Base-by-base conservation (phyloP, 2,329 filamentous ascomycete genomes). In the Sporothrix brasiliensis region DNA sequence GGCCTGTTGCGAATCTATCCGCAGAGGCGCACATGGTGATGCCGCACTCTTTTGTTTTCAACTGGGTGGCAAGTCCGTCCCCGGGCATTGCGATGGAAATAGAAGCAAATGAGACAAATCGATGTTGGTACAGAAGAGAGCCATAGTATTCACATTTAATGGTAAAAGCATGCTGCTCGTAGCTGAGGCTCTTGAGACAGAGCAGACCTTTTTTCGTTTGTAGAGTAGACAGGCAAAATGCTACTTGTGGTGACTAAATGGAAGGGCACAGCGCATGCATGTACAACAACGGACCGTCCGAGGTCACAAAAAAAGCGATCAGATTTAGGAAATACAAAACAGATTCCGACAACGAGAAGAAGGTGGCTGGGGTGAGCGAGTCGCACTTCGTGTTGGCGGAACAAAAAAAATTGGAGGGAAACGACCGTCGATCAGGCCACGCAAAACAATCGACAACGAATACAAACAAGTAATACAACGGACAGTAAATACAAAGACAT, bases 261-360 rank as follows among this genome's bases (percentile, higher is more conserved):
- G 30, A 14, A 27, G 47, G 58, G 39, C 58, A 61, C 58, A 61
- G 58, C 27, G 58, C 58, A 61, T 63, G 58, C 58, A 63, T 63
- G 39, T 63, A 27, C 39, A 39, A 63, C 58, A 47, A 39, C 58
- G 58, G 58, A 10, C 58, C 13, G 58, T 16, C 39, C 58, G 58
- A 60, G 56, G 34, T 5, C 41, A 14, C 11, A 16, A 4, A 16
- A 44, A 47, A 9, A 24, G 13, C 39, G 27, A 16, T 27, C 27
- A 27, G 4, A 39, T 47, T 21, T 16, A 63, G 41, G 11, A 13
- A 16, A 13, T 4, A 16, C 41, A 9, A 44, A 61, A 10, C 27
- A 10, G 44, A 39, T 24, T 61, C 58, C 39, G n/a, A 63, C 10
- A 16, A 7, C 5, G 14, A 47, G 9, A 27, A n/a, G 16, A 63